Base-by-base conservation (phyloP, 352 stramenopile genomes). In the Phytophthora rubi region DNA sequence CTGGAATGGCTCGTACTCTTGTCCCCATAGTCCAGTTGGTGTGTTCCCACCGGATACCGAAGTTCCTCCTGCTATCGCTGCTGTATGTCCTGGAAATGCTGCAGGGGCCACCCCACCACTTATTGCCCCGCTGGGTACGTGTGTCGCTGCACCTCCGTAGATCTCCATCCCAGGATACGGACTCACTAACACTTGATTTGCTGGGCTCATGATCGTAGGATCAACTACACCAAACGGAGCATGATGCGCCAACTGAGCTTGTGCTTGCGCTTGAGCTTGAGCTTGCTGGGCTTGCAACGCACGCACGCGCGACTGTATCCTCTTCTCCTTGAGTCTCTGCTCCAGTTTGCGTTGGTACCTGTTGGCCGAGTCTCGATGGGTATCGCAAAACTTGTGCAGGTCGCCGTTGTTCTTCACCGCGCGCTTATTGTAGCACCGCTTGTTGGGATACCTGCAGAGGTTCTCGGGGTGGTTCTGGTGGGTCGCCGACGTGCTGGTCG, bases 381-480 rank as follows among this genome's bases (percentile, higher is more conserved):
- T 75, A 58, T 90, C 80, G 54, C 85, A 92, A 57, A 92, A 86
- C 45, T 82, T 86, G 73, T 92, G 85, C 15, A 90, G 66, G 37
- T 86, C 76, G 9, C 85, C 85, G 56, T 90, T 85, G 44, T 85
- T 82, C 69, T 91, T 93, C 47, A 91, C 59, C n/a, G 72, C 85
- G 21, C 85, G 77, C 18, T 71, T 67, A 53, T 77, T 85, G 56
- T 79, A 78, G 76, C 85, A 92, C n/a, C 70, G 71, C 65, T 86
- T 88, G 76, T 86, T 89, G 51, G 79, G 82, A 65, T 92, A 92
- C 30, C 82, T 72, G 59, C 84, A 92, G 23, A 75, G 55, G 28
- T 80, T 57, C 16, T 68, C 65, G 32, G 71, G 71, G 51, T 79
- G 71, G 23, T 68, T 71, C 13, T 67, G 57, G 26, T 71, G 45